Evolutionary conservation across 345 rosid species (phyloP).

Genomic region (Eucalyptus sp.): DNA sequence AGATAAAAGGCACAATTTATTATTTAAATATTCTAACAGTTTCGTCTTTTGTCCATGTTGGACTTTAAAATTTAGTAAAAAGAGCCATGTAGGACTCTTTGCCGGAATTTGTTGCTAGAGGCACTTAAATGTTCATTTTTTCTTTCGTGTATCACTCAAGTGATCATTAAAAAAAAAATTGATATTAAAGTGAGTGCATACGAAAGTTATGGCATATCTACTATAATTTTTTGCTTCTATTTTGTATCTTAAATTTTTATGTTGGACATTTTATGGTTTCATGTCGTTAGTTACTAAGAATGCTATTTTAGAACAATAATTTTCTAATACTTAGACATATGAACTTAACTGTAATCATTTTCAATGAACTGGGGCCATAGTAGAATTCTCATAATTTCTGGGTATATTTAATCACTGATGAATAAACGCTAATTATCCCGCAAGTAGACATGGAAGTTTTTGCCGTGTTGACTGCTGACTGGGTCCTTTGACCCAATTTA

Average conservation of each 20-base stretch:
- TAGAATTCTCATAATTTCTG: neutral
- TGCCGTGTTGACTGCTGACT: neutral
- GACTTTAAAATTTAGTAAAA: neutral
- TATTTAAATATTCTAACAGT: too few relatives aligned
- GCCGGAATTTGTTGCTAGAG: neutral
- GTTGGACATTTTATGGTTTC: neutral
- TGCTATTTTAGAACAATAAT: neutral
- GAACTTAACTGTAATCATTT: neutral
- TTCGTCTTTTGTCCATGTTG: neutral
- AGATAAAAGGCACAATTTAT: too few relatives aligned
- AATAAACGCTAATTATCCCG: neutral
- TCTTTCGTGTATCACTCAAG: neutral
- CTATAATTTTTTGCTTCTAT: neutral
- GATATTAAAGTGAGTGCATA: neutral
- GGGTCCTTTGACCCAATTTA: neutral
- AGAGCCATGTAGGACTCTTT: neutral
- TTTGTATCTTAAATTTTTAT: neutral
- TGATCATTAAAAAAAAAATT: accelerated
- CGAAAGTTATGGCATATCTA: neutral
- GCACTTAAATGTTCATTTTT: neutral
- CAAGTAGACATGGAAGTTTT: neutral
- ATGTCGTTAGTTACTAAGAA: neutral
- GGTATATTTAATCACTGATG: neutral
- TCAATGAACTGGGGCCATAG: neutral
- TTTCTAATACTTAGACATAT: neutral